phyloP scores from a whole-genome alignment of 2,329 filamentous ascomycete genomes.

The Clathrospora elynae region DNA sequence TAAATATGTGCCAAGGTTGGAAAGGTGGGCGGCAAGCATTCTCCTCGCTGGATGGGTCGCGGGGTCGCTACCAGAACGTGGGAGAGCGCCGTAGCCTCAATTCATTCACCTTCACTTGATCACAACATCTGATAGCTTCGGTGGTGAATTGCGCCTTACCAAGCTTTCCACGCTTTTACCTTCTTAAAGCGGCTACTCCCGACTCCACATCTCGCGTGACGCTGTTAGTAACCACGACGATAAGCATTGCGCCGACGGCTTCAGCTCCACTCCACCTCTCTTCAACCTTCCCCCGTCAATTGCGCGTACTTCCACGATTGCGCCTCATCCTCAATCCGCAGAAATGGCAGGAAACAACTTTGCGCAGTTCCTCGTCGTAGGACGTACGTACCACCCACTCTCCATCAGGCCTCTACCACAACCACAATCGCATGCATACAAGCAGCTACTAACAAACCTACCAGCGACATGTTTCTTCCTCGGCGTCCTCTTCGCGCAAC shows the following conservation, averaged over 20 bases:
- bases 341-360: constrained; percentile 65
- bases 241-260: constrained; percentile 32
- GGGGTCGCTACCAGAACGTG: constrained; percentile 22
- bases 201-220: constrained; percentile 20
- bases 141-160: constrained; percentile 8
- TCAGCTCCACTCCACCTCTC: constrained; percentile 19
- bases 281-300: constrained; percentile 7
- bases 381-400: constrained; percentile 67
- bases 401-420: constrained; percentile 10
- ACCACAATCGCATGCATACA: constrained; percentile 3
- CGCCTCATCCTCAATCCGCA: constrained; percentile 3
- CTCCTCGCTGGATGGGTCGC: constrained; percentile 14
- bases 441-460: constrained; percentile 16
- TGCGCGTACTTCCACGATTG: constrained; percentile 14
- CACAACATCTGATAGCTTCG: constrained; percentile 1
- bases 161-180: constrained; percentile 26
- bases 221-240: constrained; percentile 23
- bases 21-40: constrained; percentile 10
- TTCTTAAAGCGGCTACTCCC: constrained; percentile 38
- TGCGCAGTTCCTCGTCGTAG: constrained; percentile 95
- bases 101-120: not conserved
- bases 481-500: constrained; percentile 92
- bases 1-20: constrained; percentile 22
- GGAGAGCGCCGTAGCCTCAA: constrained; percentile 8
- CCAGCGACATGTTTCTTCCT: constrained; percentile 89